Conservation (phyloP, 768 basidiomycete genomes). For the Asterophora parasitica region DNA sequence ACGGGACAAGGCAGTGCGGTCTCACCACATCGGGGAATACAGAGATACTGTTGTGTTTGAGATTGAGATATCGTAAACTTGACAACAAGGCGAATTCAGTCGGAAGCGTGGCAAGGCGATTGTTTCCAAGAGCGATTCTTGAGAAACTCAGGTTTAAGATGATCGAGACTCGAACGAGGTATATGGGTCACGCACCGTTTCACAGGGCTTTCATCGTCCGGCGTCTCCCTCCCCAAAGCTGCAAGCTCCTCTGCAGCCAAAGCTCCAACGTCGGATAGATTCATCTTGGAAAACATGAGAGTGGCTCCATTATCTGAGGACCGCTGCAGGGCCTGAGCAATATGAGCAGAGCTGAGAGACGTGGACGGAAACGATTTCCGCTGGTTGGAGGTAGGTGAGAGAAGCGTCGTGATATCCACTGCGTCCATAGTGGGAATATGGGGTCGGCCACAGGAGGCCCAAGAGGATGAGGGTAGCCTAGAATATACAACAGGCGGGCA, state of each 20-base stretch:
- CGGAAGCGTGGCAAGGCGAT: conserved; percentile 75
- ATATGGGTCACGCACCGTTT: conserved; percentile 45
- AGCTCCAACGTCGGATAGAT: conserved; percentile 70
- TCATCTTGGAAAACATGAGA: conserved; percentile 77
- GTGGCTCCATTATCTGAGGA: conserved; percentile 81
- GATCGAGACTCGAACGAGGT: neutral
- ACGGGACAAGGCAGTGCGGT: conserved; percentile 17
- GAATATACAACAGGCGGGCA: conserved; percentile 2
- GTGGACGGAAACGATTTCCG: conserved; percentile 15
- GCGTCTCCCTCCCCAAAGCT: conserved; percentile 44
- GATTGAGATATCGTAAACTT: conserved; percentile 77
- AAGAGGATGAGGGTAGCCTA: neutral
- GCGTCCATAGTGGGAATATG: conserved; percentile 10
- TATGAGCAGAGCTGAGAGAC: conserved; percentile 50
- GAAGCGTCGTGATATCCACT: conserved; percentile 23
- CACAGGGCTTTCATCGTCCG: conserved; percentile 48
- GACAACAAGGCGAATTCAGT: conserved; percentile 68
- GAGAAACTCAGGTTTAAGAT: neutral
- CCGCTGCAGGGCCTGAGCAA: conserved; percentile 57
- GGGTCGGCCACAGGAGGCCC: neutral
- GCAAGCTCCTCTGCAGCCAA: conserved; percentile 77
- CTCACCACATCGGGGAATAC: conserved; percentile 85
- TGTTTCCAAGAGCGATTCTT: conserved; percentile 85
- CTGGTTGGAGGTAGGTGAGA: conserved; percentile 18
- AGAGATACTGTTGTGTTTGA: conserved; percentile 79